These are phyloP conservation scores for Diaporthe velutina DNA, from an alignment of 2,329 filamentous ascomycete genomes.

Conservation along the genomic window DNA sequence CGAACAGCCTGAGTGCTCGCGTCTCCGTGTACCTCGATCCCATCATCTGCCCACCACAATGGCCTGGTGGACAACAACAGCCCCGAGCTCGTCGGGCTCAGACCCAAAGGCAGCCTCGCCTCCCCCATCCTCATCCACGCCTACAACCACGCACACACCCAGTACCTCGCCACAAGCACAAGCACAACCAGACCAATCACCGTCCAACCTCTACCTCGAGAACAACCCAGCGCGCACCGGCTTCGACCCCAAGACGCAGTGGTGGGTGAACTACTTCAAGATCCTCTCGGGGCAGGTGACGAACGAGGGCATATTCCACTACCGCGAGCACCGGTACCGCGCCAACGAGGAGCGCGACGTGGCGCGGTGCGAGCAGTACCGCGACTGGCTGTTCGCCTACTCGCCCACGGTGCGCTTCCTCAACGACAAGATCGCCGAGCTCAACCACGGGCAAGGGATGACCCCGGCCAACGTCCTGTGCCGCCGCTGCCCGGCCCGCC, in stretches of 20 bases:
- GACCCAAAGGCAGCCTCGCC: neutral
- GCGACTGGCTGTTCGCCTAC: conserved; percentile 86
- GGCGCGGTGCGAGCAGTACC: conserved; percentile 82
- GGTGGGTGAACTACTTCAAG: conserved; percentile 89
- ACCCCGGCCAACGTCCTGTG: conserved; percentile 84
- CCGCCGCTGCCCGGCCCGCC: conserved; percentile 76
- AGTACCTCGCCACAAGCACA: conserved; percentile 33
- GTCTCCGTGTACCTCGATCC: neutral
- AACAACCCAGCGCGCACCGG: conserved; percentile 74
- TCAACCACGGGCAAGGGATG: conserved; percentile 77
- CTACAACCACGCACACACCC: neutral
- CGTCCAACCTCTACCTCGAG: conserved; percentile 53
- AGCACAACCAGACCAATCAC: conserved; percentile 12
- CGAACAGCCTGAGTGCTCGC: neutral
- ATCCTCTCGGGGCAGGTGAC: conserved; percentile 82
- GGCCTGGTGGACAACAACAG: conserved; percentile 38
- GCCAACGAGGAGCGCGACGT: conserved; percentile 84
- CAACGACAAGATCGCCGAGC: conserved; percentile 80
- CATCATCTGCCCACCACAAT: conserved; percentile 39
- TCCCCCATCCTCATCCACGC: neutral
- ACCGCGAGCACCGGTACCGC: conserved; percentile 81
- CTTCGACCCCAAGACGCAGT: conserved; percentile 70
- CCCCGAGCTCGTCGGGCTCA: conserved; percentile 32
- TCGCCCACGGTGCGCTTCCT: conserved; percentile 91
- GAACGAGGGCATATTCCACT: conserved; percentile 77